Evolutionary conservation across 495 filamentous ascomycete species (phyloP), one percentile per base, ranked within the genome.

Genomic region (Aspergillus mulundensis): DNA sequence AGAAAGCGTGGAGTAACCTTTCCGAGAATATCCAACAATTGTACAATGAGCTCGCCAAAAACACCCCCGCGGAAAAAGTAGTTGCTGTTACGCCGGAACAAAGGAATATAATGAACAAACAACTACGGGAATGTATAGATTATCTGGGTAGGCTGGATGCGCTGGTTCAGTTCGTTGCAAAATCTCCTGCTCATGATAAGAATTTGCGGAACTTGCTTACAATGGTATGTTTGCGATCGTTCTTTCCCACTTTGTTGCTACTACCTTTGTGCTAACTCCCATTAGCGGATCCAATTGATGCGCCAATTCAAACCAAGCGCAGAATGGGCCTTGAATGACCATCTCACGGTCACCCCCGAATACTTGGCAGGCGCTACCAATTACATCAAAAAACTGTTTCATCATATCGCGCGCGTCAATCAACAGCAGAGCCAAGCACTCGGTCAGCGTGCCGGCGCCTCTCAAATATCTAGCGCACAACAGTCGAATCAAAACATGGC

Each of bases 231-330:
- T 44, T 19, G n/a, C n/a, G 3, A 16, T 53, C 43, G 43, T 10
- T 28, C 32, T 54, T 20, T 19, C 19, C 7, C 36, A 7, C 24
- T 32, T 32, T 41, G 8, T 21, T n/a, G n/a, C n/a, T n/a, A n/a
- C n/a, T 41, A 14, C 34, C 12, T 11, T 5, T 46, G 39, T 38
- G 15, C 28, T 58, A 42, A 60, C 32, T 5, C 7, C n/a, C 71
- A 73, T 57, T 67, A 86, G 83, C 80, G 83, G 20, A 66, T 79
- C 15, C 74, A 81, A 61, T 62, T 89, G 34, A 69, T 75, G 54
- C 77, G 77, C 51, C 87, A 91, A 61, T 84, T 83, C 61, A 74
- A 67, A 32, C 59, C 64, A 16, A 79, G 84, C 36, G 65, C 63
- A 12, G 75, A 83, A 0, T 81, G 76, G 77, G 63, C 66, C 5